Evolutionary conservation across 768 basidiomycete genomes (phyloP), one percentile per base, ranked within the genome.

Genomic region (Lactarius akahatsu): DNA sequence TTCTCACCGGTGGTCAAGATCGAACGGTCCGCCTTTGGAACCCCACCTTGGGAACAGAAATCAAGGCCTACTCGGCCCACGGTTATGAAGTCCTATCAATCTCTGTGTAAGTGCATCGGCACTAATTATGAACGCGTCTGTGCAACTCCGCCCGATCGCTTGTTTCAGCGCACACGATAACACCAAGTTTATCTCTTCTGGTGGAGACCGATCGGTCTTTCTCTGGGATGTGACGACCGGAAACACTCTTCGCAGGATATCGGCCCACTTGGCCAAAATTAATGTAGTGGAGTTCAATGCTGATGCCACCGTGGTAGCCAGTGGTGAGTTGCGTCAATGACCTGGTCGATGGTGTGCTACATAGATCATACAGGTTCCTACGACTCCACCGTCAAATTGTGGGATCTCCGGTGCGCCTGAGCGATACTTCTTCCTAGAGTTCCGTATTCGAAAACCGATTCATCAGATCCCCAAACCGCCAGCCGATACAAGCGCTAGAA

Each of bases 181-280:
- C 78, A 88, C 90, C 34, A 90, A 90, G 72, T 95, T 99, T 72
- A 95, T 90, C 16, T 96, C 93, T 3, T 92, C 90, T 28, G 96
- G 96, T 38, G 96, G 96, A 7, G 96, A 99, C 76, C 87, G 93
- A 69, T 88, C 89, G 59, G 88, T 97, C 1, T 97, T 97, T 71
- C 77, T 97, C 28, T 98, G 96, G 96, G 97, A 99, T 74, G 97
- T 99, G 11, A 85, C 89, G 20, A 86, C 90, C 38, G 96, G 93
- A 15, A 83, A 86, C 55, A 94, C 96, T 1, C 87, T 88, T 50
- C 82, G 94, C 47, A 83, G 96, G 63, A 81, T 97, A 67, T 78
- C 91, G 20, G 97, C 94, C 0, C 97, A 99, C 76, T 85, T 92
- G 82, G 86, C 92, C 20, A 95, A 94, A 74, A 90, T 98, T 58